phyloP scores from a whole-genome alignment of 2,329 filamentous ascomycete species.

The Zasmidium angulare region DNA sequence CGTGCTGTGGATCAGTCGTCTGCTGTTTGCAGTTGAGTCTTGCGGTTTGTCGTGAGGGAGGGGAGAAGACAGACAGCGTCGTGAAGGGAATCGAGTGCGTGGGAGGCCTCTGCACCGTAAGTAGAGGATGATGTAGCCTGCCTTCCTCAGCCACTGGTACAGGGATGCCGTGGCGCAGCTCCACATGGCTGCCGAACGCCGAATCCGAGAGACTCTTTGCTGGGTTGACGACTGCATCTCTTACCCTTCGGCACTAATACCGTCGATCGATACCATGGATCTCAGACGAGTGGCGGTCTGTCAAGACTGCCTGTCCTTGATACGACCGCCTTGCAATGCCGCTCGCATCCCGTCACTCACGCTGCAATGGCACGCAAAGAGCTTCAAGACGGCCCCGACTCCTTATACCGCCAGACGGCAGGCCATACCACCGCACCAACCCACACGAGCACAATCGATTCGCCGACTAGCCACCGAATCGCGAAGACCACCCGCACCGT shows the following conservation, averaged over 20 bases:
- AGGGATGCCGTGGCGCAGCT: too few species aligned
- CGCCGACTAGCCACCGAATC: constrained; percentile 4
- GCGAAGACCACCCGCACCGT: constrained; percentile 3
- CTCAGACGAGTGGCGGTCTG: constrained; percentile 16
- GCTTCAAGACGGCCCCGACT: background rate
- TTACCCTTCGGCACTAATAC: background rate
- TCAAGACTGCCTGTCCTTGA: constrained; percentile 15
- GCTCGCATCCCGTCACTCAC: background rate
- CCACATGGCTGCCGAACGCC: too few species aligned
- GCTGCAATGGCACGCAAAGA: background rate
- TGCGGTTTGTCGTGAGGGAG: too few species aligned
- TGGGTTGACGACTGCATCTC: background rate
- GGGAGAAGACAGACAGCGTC: too few species aligned
- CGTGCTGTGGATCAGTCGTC: too few species aligned
- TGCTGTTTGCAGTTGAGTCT: too few species aligned
- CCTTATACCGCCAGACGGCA: background rate
- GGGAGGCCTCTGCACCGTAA: too few species aligned
- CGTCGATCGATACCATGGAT: constrained; percentile 17
- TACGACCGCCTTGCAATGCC: constrained; percentile 10
- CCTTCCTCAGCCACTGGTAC: too few species aligned
- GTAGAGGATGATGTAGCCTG: too few species aligned
- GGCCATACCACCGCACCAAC: background rate
- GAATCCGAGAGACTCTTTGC: background rate
- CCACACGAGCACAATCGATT: constrained; percentile 8
- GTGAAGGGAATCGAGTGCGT: too few species aligned